Evolutionary conservation across 2,329 filamentous ascomycete species (phyloP).

Genomic region (Penicillium psychrosexuale): DNA sequence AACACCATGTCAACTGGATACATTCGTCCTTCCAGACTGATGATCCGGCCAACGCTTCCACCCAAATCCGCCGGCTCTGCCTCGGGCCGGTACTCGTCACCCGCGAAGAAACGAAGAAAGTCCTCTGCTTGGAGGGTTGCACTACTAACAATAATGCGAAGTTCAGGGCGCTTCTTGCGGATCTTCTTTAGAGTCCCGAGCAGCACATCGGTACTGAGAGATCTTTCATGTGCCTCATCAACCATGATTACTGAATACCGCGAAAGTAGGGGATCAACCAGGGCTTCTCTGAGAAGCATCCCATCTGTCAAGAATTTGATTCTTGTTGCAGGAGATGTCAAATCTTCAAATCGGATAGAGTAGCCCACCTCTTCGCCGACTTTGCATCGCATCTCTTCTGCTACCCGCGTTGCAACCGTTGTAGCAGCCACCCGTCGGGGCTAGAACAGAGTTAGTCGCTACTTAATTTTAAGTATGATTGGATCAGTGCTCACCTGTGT

Average conservation of each 20-base stretch:
- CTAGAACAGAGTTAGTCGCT: slow-evolving; percentile 46
- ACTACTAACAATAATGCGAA: slow-evolving; percentile 87
- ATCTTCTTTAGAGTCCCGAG: slow-evolving; percentile 92
- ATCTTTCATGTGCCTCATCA: slow-evolving; percentile 93
- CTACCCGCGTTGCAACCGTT: slow-evolving; percentile 81
- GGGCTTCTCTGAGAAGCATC: slow-evolving; percentile 81
- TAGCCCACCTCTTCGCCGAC: slow-evolving; percentile 90
- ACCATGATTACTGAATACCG: slow-evolving; percentile 97
- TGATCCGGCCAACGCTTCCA: slow-evolving; percentile 59
- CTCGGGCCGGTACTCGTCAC: slow-evolving; percentile 40
- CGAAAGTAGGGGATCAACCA: slow-evolving; percentile 86
- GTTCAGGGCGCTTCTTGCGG: slow-evolving; percentile 69
- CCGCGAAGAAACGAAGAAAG: slow-evolving; percentile 74
- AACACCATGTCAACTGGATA: slow-evolving; percentile 88
- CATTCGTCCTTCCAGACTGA: slow-evolving; percentile 82
- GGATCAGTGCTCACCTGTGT: slow-evolving; percentile 70
- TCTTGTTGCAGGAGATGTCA: slow-evolving; percentile 76
- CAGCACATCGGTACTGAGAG: slow-evolving; percentile 85
- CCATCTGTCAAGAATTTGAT: slow-evolving; percentile 98
- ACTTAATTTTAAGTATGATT: not conserved
- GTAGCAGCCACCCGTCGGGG: slow-evolving; percentile 87
- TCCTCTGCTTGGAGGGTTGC: slow-evolving; percentile 88
- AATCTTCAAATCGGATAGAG: slow-evolving; percentile 87
- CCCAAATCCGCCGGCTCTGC: slow-evolving; percentile 35
- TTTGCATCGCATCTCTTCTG: slow-evolving; percentile 81